These are phyloP conservation scores for Tolypocladium album DNA, from an alignment of 2,329 filamentous ascomycete genomes.

Conservation along the genomic window DNA sequence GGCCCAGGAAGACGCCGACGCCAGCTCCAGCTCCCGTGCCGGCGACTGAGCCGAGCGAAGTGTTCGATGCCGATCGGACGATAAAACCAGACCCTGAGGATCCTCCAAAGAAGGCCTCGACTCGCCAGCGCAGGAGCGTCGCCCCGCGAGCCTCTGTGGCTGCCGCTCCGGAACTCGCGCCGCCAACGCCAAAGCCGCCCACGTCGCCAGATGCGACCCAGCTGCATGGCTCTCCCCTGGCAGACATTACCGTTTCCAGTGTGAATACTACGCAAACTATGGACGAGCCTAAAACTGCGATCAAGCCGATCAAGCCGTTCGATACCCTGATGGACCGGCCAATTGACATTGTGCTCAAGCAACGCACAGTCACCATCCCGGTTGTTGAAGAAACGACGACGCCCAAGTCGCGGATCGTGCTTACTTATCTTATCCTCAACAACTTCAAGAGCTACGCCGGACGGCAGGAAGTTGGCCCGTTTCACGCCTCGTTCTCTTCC, in stretches of 20 bases:
- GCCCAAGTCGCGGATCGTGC: slow-evolving; percentile 80
- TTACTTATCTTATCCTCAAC: slow-evolving; percentile 80
- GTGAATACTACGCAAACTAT: slow-evolving; percentile 36
- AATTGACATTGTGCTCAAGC: slow-evolving; percentile 88
- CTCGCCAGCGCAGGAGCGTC: slow-evolving; percentile 58
- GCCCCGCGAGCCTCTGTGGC: slow-evolving; percentile 30
- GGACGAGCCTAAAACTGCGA: slow-evolving; percentile 25
- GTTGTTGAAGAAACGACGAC: slow-evolving; percentile 63
- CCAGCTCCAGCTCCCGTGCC: not conserved
- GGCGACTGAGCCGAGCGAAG: slow-evolving; percentile 22
- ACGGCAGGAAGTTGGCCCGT: slow-evolving; percentile 87
- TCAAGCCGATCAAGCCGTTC: slow-evolving; percentile 66
- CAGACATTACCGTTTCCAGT: slow-evolving; percentile 60
- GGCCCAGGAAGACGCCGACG: slow-evolving; percentile 28
- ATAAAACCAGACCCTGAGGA: slow-evolving; percentile 20
- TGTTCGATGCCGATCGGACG: slow-evolving; percentile 21
- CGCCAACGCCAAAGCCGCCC: slow-evolving; percentile 40
- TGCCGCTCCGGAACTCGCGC: slow-evolving; percentile 25
- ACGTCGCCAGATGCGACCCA: slow-evolving; percentile 44
- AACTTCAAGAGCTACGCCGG: slow-evolving; percentile 99
- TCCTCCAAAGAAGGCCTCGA: slow-evolving; percentile 31
- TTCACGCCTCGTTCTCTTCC: slow-evolving; percentile 94
- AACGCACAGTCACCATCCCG: slow-evolving; percentile 57
- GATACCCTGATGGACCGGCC: slow-evolving; percentile 75
- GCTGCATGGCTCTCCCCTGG: slow-evolving; percentile 46